Conservation (phyloP, 805 yeast species). For the Clavispora vitiphila region DNA sequence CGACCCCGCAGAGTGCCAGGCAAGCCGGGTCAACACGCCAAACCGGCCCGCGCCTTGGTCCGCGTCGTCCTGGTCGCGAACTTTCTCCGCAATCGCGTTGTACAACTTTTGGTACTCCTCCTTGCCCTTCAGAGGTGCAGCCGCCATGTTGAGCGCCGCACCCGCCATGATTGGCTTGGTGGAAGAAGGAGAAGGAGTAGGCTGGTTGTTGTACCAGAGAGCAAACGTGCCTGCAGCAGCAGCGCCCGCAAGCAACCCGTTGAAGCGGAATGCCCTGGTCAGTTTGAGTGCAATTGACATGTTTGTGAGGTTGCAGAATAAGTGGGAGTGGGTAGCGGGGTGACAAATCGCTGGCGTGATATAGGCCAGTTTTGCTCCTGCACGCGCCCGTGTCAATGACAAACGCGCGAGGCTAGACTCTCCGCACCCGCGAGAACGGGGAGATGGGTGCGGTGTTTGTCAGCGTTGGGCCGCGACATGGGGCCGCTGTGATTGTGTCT, state of each 20-base stretch:
- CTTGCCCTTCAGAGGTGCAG: not conserved
- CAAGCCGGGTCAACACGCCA: slow-evolving; percentile 32
- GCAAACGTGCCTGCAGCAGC: slow-evolving; percentile 6
- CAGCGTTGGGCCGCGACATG: too few species aligned
- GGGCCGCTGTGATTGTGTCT: too few species aligned
- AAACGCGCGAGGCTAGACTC: not conserved
- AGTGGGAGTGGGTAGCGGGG: not conserved
- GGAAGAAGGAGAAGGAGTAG: not conserved
- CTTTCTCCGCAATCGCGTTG: slow-evolving; percentile 63
- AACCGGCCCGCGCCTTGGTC: slow-evolving; percentile 36
- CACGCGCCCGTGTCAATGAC: not conserved
- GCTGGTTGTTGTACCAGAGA: slow-evolving; percentile 1
- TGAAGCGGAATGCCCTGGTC: slow-evolving; percentile 1
- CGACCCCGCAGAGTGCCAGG: slow-evolving; percentile 38
- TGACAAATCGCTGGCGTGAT: not conserved
- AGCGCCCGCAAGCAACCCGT: slow-evolving; percentile 2
- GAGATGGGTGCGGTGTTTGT: too few species aligned
- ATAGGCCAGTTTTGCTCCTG: not conserved
- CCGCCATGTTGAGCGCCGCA: not conserved
- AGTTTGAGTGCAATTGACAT: slow-evolving; percentile 6
- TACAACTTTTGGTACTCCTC: slow-evolving; percentile 62
- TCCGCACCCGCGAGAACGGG: not conserved
- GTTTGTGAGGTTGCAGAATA: not conserved
- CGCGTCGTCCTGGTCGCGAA: slow-evolving; percentile 15
- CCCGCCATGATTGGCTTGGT: not conserved